A percentile compares a stretch with the other conserved stretches of the same genome.
These are phyloP conservation scores for Talaromyces proteolyticus DNA, from an alignment of 495 filamentous ascomycete species.

Conservation along the genomic window DNA sequence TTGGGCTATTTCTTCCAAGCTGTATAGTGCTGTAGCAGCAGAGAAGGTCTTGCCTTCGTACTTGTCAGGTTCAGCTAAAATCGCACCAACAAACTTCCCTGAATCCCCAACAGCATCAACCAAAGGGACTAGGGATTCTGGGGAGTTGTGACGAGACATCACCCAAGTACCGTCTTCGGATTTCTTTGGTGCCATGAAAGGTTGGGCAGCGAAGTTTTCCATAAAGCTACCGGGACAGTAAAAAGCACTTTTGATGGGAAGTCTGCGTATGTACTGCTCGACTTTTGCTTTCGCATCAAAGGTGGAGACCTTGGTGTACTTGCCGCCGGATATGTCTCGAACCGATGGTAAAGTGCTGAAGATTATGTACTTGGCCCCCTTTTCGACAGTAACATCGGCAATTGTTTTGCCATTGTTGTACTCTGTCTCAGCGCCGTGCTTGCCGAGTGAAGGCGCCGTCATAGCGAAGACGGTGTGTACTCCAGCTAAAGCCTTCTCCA, in stretches of 20 bases:
- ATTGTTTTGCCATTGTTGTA: conserved; percentile 34
- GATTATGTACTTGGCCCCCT: conserved; percentile 42
- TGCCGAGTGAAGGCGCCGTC: conserved; percentile 29
- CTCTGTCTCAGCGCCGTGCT: conserved; percentile 27
- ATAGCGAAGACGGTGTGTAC: conserved; percentile 44
- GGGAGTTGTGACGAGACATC: conserved; percentile 18
- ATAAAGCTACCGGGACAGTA: conserved; percentile 39
- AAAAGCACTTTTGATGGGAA: conserved; percentile 40
- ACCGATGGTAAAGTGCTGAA: conserved; percentile 38
- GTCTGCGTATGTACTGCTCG: conserved; percentile 39
- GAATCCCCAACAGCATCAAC: conserved; percentile 40
- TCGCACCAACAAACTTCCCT: conserved; percentile 47
- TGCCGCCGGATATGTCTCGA: conserved; percentile 14
- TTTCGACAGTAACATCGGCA: conserved; percentile 37
- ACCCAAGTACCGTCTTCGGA: conserved; percentile 16
- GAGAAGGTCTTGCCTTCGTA: conserved; percentile 41
- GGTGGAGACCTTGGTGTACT: conserved; percentile 16
- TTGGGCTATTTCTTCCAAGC: conserved; percentile 25
- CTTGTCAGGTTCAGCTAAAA: conserved; percentile 43
- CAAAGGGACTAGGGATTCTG: conserved; percentile 28
- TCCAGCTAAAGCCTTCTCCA: conserved; percentile 34
- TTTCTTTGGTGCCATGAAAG: conserved; percentile 9
- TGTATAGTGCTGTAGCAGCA: conserved; percentile 31
- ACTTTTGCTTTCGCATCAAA: conserved; percentile 39
- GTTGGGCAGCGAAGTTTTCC: conserved; percentile 30